Conservation (phyloP, 768 basidiomycete genomes). For the Udeniomyces megalosporus region DNA sequence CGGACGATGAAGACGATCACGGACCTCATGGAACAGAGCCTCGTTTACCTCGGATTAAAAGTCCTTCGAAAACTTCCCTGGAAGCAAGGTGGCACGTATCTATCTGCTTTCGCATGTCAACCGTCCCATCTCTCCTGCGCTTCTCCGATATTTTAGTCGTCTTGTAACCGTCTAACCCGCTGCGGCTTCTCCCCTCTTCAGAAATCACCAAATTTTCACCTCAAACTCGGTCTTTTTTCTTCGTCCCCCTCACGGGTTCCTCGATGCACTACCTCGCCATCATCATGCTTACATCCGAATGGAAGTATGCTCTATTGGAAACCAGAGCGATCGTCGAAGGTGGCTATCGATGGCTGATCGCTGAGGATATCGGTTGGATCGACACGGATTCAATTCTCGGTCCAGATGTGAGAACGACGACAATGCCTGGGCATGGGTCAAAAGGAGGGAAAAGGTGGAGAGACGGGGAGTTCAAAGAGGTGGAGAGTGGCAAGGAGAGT, state of each 20-base stretch:
- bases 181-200: slow-evolving; percentile 21
- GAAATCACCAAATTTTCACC: slow-evolving; percentile 59
- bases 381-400: slow-evolving; percentile 10
- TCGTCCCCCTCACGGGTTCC: slow-evolving; percentile 61
- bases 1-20: slow-evolving; percentile 78
- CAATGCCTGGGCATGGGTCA: background rate
- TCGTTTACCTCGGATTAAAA: slow-evolving; percentile 58
- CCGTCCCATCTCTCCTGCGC: too few relatives aligned
- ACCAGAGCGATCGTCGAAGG: slow-evolving; percentile 20
- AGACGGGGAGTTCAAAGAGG: background rate
- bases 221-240: slow-evolving; percentile 43
- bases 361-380: slow-evolving; percentile 21
- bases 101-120: too few relatives aligned
- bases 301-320: slow-evolving; percentile 67
- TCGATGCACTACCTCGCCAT: slow-evolving; percentile 70
- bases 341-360: slow-evolving; percentile 20
- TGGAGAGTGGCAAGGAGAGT: background rate
- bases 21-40: slow-evolving; percentile 68
- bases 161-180: background rate
- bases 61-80: slow-evolving; percentile 56
- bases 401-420: background rate
- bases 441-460: background rate
- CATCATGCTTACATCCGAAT: slow-evolving; percentile 58
- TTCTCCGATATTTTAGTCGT: too few relatives aligned
- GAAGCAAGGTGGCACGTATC: slow-evolving; percentile 34